Base-by-base conservation (phyloP, 805 yeast species). In the Wickerhamiella allomyrinae region DNA sequence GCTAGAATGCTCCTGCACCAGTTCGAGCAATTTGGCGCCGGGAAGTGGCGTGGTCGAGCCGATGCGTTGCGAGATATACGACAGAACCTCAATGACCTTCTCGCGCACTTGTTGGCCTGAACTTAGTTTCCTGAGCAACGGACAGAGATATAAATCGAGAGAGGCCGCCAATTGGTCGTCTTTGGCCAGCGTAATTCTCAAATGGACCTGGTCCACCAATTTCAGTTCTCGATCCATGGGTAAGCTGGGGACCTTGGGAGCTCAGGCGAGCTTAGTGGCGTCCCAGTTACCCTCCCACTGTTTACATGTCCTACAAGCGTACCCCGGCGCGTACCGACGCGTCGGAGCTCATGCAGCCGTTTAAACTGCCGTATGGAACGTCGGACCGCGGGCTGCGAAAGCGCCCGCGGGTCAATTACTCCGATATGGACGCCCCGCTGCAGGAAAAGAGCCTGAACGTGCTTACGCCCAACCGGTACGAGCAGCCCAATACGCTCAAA, bases 131-230 rank as follows among this genome's bases (percentile, higher is more conserved):
- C 87, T 63, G 27, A 89, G 61, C 21, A 89, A 56, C 1, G 98
- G 95, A 1, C 84, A 69, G 34, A 89, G 65, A 54, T 79, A 89
- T 1, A 72, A 59, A 9, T 68, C 66, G 33, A 91, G 57, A 5
- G 77, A 61, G 2, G 69, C 55, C 53, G 80, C 77, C 42, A 86
- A 70, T 53, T 79, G 80, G 2, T 60, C 67, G 37, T 78, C 80
- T 39, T 72, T 73, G 0, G 96, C 83, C 34, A 89, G 62, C 1
- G 93, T 89, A 15, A 89, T 67, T 31, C 84, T 66, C 39, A 87
- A 70, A 58, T 87, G 96, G 1, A 83, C 95, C 55, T 77, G 80
- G 52, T 77, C 53, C 25, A 57, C 48, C 22, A 57, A 47, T 8
- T 55, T 43, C 20, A 56, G 40, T 39, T 57, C 60, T 3, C 21